Evolutionary conservation across 345 rosid genomes (phyloP), one percentile per base, ranked within the genome.

Genomic region (Camelina sativa): DNA sequence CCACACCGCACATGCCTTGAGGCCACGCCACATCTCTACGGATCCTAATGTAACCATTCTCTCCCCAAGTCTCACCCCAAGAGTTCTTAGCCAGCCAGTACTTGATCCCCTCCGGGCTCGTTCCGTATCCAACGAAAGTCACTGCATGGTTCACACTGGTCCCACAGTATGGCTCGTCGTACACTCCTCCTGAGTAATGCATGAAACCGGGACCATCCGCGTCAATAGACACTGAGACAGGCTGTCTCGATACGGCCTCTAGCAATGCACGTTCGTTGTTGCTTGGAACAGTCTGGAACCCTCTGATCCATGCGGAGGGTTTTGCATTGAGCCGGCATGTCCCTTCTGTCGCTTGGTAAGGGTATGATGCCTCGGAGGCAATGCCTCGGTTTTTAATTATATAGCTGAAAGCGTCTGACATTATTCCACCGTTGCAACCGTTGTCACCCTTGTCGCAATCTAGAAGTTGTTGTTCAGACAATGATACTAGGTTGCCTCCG

Each of bases 11-110:
- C 22, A 69, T 74, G 22, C 90, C 90, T 43, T 78, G 43, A 16
- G 68, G 80, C 43, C 62, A 71, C 3, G 4, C 53, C 17, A 67
- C 79, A 76, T 68, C 84, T 66, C 95, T 84, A 55, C 68, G 75
- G 53, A 89, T 76, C 77, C 86, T 82, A 72, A 85, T 74, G 67
- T 83, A 87, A 22, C 95, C 92, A 17, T 62, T 38, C 55, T 87
- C 92, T 52, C 95, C 92, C 90, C 91, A 89, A 3, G 53, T 67
- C 47, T 46, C 41, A 4, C 87, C 88, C 90, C 92, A 88, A 2
- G 92, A 88, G 53, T 88, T 86, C 47, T 85, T 85, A 52, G 84
- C 76, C 10, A 86, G 23, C 91, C 93, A 86, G 46, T 82, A 88
- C 59, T 86, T 75, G 7, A 67, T 67, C 10, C 77, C 78, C 15